Evolutionary conservation across 108 stramenopile species (phyloP).

Genomic region (Cyclostephanos invisitatus): DNA sequence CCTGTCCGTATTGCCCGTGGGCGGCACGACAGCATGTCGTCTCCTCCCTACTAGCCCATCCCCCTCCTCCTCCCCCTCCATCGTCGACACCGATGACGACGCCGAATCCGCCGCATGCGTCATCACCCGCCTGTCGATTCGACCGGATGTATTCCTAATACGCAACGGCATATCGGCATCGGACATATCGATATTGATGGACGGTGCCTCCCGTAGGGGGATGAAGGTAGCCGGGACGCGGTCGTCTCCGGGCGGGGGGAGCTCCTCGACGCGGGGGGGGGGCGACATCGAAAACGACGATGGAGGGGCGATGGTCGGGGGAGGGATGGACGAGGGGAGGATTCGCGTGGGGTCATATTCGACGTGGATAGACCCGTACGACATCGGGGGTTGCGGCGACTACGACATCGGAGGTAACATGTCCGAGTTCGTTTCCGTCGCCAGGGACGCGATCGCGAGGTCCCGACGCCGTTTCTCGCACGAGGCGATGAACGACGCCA

Average conservation of each 20-base stretch:
- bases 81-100: no score
- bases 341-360: conserved; percentile 38
- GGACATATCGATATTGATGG: conserved; percentile 13
- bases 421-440: neutral
- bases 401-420: neutral
- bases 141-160: conserved; percentile 36
- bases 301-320: no score
- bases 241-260: no score
- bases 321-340: no score
- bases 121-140: conserved; percentile 28
- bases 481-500: conserved; percentile 27
- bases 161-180: conserved; percentile 2
- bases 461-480: conserved; percentile 26
- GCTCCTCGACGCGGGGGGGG: no score
- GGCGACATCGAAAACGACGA: conserved; percentile 16
- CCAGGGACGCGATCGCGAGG: conserved; percentile 12
- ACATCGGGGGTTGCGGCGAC: neutral
- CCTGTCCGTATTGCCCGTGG: conserved; percentile 22
- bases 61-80: no score
- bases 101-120: no score
- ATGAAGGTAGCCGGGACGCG: conserved; percentile 44
- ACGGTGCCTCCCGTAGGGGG: conserved; percentile 20
- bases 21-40: neutral
- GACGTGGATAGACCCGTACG: conserved; percentile 40
- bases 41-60: neutral